Percentiles rank a stretch among this genome's conserved stretches.
phyloP scores from a whole-genome alignment of 305 asterid genomes.

The Fraxinus paxiana region DNA sequence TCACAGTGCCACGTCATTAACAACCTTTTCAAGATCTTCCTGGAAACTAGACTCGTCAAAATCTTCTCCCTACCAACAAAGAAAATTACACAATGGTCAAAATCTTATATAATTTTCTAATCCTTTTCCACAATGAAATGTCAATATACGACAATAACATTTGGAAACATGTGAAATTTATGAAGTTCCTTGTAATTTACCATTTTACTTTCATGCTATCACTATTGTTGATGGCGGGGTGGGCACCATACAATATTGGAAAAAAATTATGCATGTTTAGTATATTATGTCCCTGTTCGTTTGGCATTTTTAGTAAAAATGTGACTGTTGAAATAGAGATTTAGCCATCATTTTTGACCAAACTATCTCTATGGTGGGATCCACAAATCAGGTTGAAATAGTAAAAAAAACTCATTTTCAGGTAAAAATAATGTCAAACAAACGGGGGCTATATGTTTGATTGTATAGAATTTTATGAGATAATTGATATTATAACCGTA shows the following conservation, averaged over 20 bases:
- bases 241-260: neutral
- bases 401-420: too few relatives aligned
- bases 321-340: too few relatives aligned
- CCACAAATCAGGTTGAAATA: too few relatives aligned
- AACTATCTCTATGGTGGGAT: too few relatives aligned
- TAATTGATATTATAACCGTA: neutral
- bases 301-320: too few relatives aligned
- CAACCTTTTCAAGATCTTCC: conserved; percentile 36
- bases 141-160: neutral
- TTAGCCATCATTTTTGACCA: too few relatives aligned
- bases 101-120: neutral
- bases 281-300: neutral
- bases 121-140: neutral
- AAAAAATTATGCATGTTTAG: neutral
- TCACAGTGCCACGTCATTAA: conserved; percentile 26
- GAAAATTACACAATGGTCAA: neutral
- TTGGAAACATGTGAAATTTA: neutral
- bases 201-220: neutral
- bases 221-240: neutral
- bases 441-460: neutral
- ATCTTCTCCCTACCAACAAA: conserved; percentile 32
- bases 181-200: conserved; percentile 26
- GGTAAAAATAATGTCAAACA: too few relatives aligned
- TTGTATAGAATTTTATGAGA: neutral
- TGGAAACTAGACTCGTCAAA: conserved; percentile 46